Base-by-base conservation (phyloP, 2,329 filamentous ascomycete species). In the Penicillium sp. region DNA sequence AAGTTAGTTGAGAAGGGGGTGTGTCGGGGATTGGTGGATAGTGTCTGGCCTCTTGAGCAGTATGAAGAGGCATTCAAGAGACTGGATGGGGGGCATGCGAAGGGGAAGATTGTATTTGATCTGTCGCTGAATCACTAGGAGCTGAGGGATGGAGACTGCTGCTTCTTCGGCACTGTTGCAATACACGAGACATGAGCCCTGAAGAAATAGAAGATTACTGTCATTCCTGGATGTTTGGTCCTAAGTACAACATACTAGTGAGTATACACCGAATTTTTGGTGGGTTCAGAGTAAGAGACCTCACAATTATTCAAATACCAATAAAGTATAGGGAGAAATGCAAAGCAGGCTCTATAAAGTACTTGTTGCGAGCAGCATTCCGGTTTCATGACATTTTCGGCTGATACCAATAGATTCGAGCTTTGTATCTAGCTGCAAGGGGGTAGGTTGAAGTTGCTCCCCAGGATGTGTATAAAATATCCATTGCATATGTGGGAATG, bases 21-120 rank as follows among this genome's bases (percentile, higher is more conserved):
- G 46, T 74, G 70, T 50, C 69, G 62, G 35, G 61, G 69, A 4
- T 57, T 74, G 20, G 67, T 79, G 39, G 77, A 80, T 59, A 76
- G 74, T 60, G 72, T 77, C 11, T 79, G 66, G 66, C 62, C 67
- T 11, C 62, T 79, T 35, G 73, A 77, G 50, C 64, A 76, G 26
- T 78, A 68, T 50, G 60, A 73, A 53, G 65, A 71, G 48, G 77
- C 74, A 2, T 77, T 78, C 60, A 66, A 71, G 42, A 72, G 72
- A 20, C 44, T 77, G 34, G 71, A 73, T 40, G 65, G 67, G 32
- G 74, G 77, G 1, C 73, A 77, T 62, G 68, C 74, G 1, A 74
- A 66, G 48, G 78, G 77, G 2, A 80, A 80, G 64, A 72, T 79
- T 20, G 69, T 79, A 1, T 56, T 77, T 35, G 70, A 71, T 56